These are phyloP conservation scores for Candida broadrunensis DNA, from an alignment of 805 yeast genomes.

Conservation along the genomic window DNA sequence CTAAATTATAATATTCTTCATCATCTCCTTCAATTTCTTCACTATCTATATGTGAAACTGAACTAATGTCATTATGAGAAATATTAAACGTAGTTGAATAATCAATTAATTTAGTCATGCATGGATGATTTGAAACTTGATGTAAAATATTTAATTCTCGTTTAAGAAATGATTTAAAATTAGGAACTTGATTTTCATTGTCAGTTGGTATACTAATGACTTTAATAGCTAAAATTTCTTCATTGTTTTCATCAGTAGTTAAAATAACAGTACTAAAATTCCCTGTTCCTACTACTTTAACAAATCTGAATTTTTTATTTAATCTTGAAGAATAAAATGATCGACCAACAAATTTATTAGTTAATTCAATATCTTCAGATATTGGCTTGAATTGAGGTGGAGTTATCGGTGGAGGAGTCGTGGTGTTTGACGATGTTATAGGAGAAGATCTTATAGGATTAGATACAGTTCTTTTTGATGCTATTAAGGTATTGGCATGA, in stretches of 20 bases:
- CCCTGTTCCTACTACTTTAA: conserved; percentile 55
- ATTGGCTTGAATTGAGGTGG: neutral
- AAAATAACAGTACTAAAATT: conserved; percentile 64
- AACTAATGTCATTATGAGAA: conserved; percentile 16
- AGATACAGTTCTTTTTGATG: conserved; percentile 17
- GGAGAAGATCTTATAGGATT: conserved; percentile 17
- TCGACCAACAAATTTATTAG: neutral
- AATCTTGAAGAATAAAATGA: conserved; percentile 2
- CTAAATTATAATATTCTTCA: conserved; percentile 7
- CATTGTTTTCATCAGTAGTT: conserved; percentile 25
- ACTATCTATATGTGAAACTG: neutral
- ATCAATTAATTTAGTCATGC: conserved; percentile 62
- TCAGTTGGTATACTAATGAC: conserved; percentile 43
- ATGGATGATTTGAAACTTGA: conserved; percentile 57
- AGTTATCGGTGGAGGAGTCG: conserved; percentile 4
- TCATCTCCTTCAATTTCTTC: conserved; percentile 3
- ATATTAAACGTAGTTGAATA: conserved; percentile 32
- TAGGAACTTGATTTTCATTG: conserved; percentile 18
- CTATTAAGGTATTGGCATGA: conserved; percentile 1
- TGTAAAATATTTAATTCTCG: conserved; percentile 71
- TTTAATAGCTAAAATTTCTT: conserved; percentile 63
- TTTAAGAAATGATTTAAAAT: conserved; percentile 36
- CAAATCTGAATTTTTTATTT: conserved; percentile 9
- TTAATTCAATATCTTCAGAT: neutral
- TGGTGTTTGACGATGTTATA: conserved; percentile 1